Evolutionary conservation across 2,329 filamentous ascomycete species (phyloP).

Genomic region (Epicoccum sorghinum): DNA sequence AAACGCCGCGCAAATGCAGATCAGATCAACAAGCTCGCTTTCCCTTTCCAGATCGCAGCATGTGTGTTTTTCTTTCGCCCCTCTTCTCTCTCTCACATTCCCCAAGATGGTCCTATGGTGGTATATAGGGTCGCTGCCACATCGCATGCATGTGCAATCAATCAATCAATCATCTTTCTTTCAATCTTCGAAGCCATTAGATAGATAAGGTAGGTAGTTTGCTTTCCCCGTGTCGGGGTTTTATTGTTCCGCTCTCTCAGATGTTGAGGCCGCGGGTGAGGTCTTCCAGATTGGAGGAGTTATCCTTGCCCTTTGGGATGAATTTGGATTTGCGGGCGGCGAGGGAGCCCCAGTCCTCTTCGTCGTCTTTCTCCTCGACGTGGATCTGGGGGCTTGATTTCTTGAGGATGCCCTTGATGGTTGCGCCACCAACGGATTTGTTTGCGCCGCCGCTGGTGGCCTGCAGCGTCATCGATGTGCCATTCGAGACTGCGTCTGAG

Average conservation of each 20-base stretch:
- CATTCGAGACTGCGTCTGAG: constrained; percentile 37
- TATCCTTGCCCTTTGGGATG: constrained; percentile 23
- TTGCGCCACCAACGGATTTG: constrained; percentile 5
- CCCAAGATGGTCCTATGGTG: too few species aligned
- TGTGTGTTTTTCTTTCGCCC: too few species aligned
- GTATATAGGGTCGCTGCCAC: too few species aligned
- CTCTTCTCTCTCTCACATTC: too few species aligned
- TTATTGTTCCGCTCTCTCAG: not conserved
- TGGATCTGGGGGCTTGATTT: constrained; percentile 23
- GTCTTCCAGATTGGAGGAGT: constrained; percentile 29
- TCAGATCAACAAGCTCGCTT: constrained; percentile 14
- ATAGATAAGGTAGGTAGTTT: not conserved
- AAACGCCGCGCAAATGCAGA: constrained; percentile 13
- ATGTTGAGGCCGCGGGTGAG: constrained; percentile 36
- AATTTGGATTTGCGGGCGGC: constrained; percentile 40
- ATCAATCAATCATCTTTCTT: not conserved
- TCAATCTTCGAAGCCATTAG: constrained; percentile 7
- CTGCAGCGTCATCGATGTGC: constrained; percentile 42
- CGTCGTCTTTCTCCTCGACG: constrained; percentile 30
- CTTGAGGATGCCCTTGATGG: constrained; percentile 45
- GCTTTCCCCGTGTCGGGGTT: too few species aligned
- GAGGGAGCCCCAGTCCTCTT: constrained; percentile 44
- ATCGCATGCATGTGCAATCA: not conserved
- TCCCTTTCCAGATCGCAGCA: too few species aligned
- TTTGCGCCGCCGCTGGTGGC: constrained; percentile 32